Base-by-base conservation (phyloP, 1,139 yeast genomes). In the Arxiozyma slooffiae region DNA sequence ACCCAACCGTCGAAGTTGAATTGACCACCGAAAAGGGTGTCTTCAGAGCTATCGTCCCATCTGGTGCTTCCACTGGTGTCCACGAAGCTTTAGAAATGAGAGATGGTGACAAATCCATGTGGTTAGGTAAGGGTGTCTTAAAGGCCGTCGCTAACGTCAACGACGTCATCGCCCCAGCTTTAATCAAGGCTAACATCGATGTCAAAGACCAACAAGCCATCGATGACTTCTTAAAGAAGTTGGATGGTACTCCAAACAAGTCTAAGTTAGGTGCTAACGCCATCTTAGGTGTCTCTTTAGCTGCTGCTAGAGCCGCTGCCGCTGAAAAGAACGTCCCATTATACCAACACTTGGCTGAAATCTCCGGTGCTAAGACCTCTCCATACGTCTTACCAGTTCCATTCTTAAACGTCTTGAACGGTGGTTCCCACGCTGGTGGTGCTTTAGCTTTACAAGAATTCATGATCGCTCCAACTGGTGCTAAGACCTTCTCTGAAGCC, bases 351-450 rank as follows among this genome's bases (percentile, higher is more conserved):
- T 75, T 88, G 69, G 80, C 92, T 62, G 84, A 81, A 63, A 69
- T 89, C 60, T 70, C 95, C 57, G 76, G 74, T 55, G 51, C 67
- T 51, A 75, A 71, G 57, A 68, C 86, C 59, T 77, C 81, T 67
- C 88, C 90, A 71, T 86, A 71, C 71, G 95, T 87, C 54, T 76
- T 87, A 70, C 95, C 96, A 73, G 96, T 89, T 73, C 96, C 96
- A 62, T 87, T 88, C 88, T 92, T 86, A 78, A 90, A 90, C 77
- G 97, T 90, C 62, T 80, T 90, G 73, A 90, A 90, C 81, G 97
- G 97, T 79, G 97, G 97, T 74, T 84, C 95, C 69, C 97, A 90
- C 78, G 97, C 97, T 68, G 97, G 97, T 77, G 97, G 97, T 78
- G 85, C 90, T 69, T 79, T 90, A 63, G 97, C 97, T 66, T 82